Evolutionary conservation across 768 basidiomycete species (phyloP).

Genomic region (Cytidiella melzeri): DNA sequence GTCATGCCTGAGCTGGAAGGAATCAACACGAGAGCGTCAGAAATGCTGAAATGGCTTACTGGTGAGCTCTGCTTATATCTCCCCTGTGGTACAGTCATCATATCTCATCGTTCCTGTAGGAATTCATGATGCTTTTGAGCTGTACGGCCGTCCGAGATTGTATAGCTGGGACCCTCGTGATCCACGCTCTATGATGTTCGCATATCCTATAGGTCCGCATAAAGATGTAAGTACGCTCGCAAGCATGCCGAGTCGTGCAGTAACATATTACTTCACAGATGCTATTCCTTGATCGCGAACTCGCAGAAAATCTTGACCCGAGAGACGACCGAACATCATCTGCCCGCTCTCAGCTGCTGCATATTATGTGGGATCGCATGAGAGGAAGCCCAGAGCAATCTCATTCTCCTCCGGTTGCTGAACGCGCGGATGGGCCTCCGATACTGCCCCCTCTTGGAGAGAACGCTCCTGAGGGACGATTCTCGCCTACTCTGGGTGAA

Average conservation of each 20-base stretch:
- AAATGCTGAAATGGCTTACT: conserved; percentile 89
- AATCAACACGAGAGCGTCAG: conserved; percentile 55
- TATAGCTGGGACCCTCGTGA: conserved; percentile 92
- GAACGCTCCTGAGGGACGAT: not conserved
- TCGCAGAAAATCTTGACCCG: conserved; percentile 72
- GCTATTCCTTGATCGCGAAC: conserved; percentile 83
- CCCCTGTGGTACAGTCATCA: too few species aligned
- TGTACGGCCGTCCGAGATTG: conserved; percentile 82
- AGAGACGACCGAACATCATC: conserved; percentile 71
- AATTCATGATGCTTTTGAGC: conserved; percentile 78
- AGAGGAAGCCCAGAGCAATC: conserved; percentile 25
- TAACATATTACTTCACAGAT: conserved; percentile 36
- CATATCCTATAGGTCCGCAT: conserved; percentile 80
- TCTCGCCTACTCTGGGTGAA: too few species aligned
- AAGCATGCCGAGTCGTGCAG: conserved; percentile 1
- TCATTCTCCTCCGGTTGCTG: not conserved
- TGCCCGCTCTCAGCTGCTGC: conserved; percentile 55
- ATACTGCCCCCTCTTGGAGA: conserved; percentile 18
- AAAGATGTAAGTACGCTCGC: conserved; percentile 58
- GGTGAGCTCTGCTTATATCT: too few species aligned
- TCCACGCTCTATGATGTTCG: conserved; percentile 82
- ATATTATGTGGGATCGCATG: conserved; percentile 62
- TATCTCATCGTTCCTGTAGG: not conserved
- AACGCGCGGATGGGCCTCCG: conserved; percentile 13
- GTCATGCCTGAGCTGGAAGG: conserved; percentile 84